phyloP scores from a whole-genome alignment of 495 filamentous ascomycete genomes.

The Penicillium desertorum region DNA sequence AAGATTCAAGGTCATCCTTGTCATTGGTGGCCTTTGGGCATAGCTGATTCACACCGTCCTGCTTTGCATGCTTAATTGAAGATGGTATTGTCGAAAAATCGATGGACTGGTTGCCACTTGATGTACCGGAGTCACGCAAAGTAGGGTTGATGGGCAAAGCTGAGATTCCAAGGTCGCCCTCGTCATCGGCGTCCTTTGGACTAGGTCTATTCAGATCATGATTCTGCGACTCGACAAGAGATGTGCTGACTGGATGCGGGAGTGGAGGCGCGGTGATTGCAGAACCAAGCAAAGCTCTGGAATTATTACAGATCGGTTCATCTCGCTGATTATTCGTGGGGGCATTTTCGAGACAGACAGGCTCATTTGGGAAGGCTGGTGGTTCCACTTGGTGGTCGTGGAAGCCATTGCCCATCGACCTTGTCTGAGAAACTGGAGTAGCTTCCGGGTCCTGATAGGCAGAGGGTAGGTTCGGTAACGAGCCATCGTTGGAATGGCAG shows the following conservation, averaged over 20 bases:
- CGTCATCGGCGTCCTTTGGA: conserved; percentile 1
- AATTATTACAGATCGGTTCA: not conserved
- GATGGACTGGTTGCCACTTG: not conserved
- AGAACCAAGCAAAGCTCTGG: not conserved
- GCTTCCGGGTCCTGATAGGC: not conserved
- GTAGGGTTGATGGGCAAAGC: conserved; percentile 14
- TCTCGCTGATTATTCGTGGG: not conserved
- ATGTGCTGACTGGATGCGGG: not conserved
- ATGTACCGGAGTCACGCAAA: not conserved
- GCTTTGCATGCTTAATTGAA: not conserved
- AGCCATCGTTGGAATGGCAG: not conserved
- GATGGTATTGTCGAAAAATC: not conserved
- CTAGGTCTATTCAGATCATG: not conserved
- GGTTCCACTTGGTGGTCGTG: not conserved
- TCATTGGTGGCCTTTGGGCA: not conserved
- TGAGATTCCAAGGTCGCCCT: conserved; percentile 16
- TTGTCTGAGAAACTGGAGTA: not conserved
- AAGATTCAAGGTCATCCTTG: conserved; percentile 16
- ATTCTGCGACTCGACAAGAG: not conserved
- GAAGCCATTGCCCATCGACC: conserved; percentile 1
- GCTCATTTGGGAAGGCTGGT: not conserved
- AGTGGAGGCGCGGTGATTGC: not conserved
- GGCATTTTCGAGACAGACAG: not conserved
- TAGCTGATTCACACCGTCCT: not conserved
- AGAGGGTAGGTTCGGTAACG: not conserved